Conservation (phyloP, 352 stramenopile genomes). For the Globisporangium middletonii region DNA sequence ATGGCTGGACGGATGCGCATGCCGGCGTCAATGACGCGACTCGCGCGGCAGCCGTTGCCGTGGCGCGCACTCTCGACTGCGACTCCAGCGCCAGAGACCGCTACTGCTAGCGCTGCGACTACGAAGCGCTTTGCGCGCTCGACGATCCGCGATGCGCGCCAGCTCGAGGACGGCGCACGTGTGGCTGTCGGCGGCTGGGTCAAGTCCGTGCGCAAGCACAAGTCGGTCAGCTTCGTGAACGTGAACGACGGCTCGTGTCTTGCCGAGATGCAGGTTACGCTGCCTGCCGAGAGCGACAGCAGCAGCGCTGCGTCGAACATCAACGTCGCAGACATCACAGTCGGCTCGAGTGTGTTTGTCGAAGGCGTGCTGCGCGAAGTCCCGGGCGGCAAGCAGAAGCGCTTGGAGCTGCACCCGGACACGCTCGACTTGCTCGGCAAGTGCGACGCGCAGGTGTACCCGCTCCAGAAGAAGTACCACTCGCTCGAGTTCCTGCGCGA, state of each 20-base stretch:
- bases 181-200: slow-evolving; percentile 89
- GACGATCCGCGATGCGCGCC: slow-evolving; percentile 38
- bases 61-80: neutral
- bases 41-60: neutral
- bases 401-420: slow-evolving; percentile 89
- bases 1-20: neutral
- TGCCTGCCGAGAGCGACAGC: slow-evolving; percentile 37
- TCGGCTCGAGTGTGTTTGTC: slow-evolving; percentile 90
- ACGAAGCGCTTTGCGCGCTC: slow-evolving; percentile 15
- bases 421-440: slow-evolving; percentile 85
- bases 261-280: slow-evolving; percentile 89
- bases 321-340: slow-evolving; percentile 87
- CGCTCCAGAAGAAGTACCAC: slow-evolving; percentile 98
- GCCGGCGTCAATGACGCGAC: neutral
- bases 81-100: neutral
- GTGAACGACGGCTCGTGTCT: slow-evolving; percentile 95
- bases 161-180: slow-evolving; percentile 28
- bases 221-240: slow-evolving; percentile 95
- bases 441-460: slow-evolving; percentile 92
- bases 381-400: slow-evolving; percentile 82
- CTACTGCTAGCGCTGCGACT: neutral
- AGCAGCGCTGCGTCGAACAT: slow-evolving; percentile 25
- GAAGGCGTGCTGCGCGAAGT: slow-evolving; percentile 87
- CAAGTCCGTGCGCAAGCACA: slow-evolving; percentile 95
- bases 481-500: slow-evolving; percentile 96